Base-by-base conservation (phyloP, 108 stramenopile species). In the Bacterosira constricta region DNA sequence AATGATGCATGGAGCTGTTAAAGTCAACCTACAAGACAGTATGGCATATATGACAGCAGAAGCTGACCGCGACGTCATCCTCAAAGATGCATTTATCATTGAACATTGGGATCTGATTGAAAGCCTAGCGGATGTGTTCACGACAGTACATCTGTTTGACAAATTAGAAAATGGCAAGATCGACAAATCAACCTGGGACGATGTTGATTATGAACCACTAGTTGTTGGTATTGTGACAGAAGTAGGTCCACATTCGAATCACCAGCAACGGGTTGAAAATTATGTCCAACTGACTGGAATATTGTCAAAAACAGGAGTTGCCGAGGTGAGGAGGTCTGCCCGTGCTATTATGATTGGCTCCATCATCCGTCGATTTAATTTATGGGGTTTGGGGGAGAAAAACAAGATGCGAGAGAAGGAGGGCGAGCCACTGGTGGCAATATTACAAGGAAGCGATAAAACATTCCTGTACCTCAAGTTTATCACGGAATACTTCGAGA, bases 251-350 rank as follows among this genome's bases (percentile, higher is more conserved):
- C 56, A 57, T 36, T 30, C 56, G 4, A 20, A 20, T n/a, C 56
- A 57, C 36, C 56, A 57, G 34, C 56, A 57, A n/a, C 56, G 56
- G 4, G 31, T 30, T n/a, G 56, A 57, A 32, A 57, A 57, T 20
- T 34, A 34, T 12, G 56, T 57, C 11, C 56, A 57, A 32, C 32
- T 57, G 2, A 17, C 32, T 30, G 56, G 34, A 35, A 13, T 57
- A 1, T 12, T 57, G 10, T 57, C 56, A 18, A 35, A 18, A 10
- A 57, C 56, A 3, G 35, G 15, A 15, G 56, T 57, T 7, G 56
- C 32, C 13, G 56, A 57, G 18, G 56, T 36, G 4, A 10, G 56
- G 3, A 13, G 56, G 15, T 12, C 56, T n/a, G 2, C 10, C 6
- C 56, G 56, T 34, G 56, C 56, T 17, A 34, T 57, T 17, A 57